phyloP scores from a whole-genome alignment of 176 grass and related monocot species.

The Triticum aestivum region IWGSC_CS_RefSeq_v2.1 NC_057802.1:122420994-122421493 shows the following conservation, averaged over 20 bases:
- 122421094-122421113: constrained; percentile 44
- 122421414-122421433: constrained; percentile 60
- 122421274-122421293: constrained; percentile 72
- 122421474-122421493: constrained; percentile 63
- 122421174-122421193: constrained; percentile 16
- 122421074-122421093: constrained; percentile 42
- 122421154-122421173: constrained; percentile 19
- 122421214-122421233: constrained; percentile 3
- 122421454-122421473: constrained; percentile 47
- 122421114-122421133: constrained; percentile 41
- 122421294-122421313: constrained; percentile 70
- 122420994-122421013: constrained; percentile 33
- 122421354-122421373: constrained; percentile 61
- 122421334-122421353: constrained; percentile 70
- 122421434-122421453: constrained; percentile 59
- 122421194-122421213: constrained; percentile 23
- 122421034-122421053: not conserved
- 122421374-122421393: constrained; percentile 47
- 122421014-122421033: constrained; percentile 27
- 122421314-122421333: constrained; percentile 84
- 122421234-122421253: constrained; percentile 27
- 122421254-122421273: constrained; percentile 59
- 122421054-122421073: constrained; percentile 1
- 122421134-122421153: constrained; percentile 24
- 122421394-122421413: constrained; percentile 45